Conservation (phyloP, 257 asterid species). For the Gentiana straminea region DNA sequence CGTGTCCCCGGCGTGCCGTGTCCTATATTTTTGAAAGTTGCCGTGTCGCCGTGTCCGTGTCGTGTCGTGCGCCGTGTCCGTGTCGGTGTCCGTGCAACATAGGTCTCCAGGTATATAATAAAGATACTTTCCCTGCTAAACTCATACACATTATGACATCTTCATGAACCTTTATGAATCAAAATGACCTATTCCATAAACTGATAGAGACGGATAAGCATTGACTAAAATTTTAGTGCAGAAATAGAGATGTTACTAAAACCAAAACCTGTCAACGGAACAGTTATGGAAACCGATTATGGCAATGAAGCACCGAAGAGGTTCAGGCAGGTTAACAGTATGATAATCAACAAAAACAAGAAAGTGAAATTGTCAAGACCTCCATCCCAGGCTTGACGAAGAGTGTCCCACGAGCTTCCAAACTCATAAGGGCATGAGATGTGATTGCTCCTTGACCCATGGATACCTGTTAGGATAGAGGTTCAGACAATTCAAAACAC, state of each 20-base stretch:
- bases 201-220: too few species aligned
- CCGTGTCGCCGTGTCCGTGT: too few species aligned
- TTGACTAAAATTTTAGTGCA: too few species aligned
- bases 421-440: constrained; percentile 78
- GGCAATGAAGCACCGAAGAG: too few species aligned
- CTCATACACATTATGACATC: not conserved
- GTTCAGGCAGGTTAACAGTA: too few species aligned
- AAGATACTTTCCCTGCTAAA: not conserved
- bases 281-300: too few species aligned
- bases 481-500: constrained; percentile 5
- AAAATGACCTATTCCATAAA: not conserved
- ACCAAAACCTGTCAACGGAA: too few species aligned
- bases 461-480: constrained; percentile 53
- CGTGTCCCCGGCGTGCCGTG: too few species aligned
- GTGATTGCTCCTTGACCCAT: constrained; percentile 82
- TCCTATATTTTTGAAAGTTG: too few species aligned
- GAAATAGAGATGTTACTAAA: too few species aligned
- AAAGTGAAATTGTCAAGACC: constrained; percentile 16
- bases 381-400: constrained; percentile 92
- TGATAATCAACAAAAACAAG: not conserved
- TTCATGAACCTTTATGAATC: not conserved
- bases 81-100: too few species aligned
- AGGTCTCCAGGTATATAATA: not conserved
- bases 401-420: constrained; percentile 91
- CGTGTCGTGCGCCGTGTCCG: too few species aligned